These are phyloP conservation scores for Citrus sinensis DNA, from an alignment of 345 rosid species.

Conservation along the genomic window DVS_A1.0 CM039165.1:32267501-32268000, in stretches of 20 bases:
- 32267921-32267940: conserved; percentile 47
- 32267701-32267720: conserved; percentile 73
- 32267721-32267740: conserved; percentile 69
- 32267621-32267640: conserved; percentile 7
- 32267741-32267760: conserved; percentile 64
- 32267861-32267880: not conserved
- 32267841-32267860: not conserved
- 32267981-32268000: conserved; percentile 46
- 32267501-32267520: not conserved
- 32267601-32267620: not conserved
- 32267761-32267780: conserved; percentile 56
- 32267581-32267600: conserved; percentile 1
- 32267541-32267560: not conserved
- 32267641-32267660: conserved; percentile 7
- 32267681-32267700: conserved; percentile 35
- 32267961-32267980: conserved; percentile 55
- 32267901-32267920: conserved; percentile 61
- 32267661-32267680: conserved; percentile 16
- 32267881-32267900: not conserved
- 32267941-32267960: conserved; percentile 52
- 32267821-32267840: not conserved
- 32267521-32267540: not conserved
- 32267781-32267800: conserved; percentile 28
- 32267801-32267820: too few species aligned
- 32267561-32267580: not conserved